Conservation (phyloP, 2,329 filamentous ascomycete species). For the Byssoonygena ceratinophila region DNA sequence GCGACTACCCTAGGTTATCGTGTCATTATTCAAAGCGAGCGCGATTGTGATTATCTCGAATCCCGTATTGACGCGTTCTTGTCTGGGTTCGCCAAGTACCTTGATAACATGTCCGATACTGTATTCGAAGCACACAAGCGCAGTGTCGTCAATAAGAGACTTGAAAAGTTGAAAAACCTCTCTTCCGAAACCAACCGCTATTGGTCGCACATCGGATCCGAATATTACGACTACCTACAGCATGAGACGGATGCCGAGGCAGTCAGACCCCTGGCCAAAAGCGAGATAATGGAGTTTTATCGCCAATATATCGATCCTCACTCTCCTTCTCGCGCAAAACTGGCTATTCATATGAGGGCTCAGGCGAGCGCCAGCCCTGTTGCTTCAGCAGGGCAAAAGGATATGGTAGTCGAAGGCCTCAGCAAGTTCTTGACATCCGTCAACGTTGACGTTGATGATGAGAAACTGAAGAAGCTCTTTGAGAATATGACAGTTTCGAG, state of each 20-base stretch:
- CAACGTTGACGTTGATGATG: constrained; percentile 36
- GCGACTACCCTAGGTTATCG: constrained; percentile 75
- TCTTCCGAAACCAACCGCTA: constrained; percentile 71
- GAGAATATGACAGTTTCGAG: constrained; percentile 37
- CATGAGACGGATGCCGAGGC: constrained; percentile 66
- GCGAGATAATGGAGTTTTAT: constrained; percentile 72
- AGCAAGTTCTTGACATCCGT: constrained; percentile 40
- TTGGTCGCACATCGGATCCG: constrained; percentile 74
- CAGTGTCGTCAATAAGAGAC: constrained; percentile 71
- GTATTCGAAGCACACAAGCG: constrained; percentile 88
- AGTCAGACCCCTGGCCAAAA: constrained; percentile 64
- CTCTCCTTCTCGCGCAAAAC: constrained; percentile 65
- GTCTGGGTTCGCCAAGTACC: constrained; percentile 50
- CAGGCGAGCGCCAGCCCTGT: constrained; percentile 47
- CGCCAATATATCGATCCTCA: constrained; percentile 61
- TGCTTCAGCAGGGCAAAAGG: constrained; percentile 19
- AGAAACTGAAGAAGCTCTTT: constrained; percentile 37
- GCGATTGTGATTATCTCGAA: constrained; percentile 71
- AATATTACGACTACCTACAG: constrained; percentile 82
- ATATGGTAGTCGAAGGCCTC: constrained; percentile 36
- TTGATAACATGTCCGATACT: constrained; percentile 65
- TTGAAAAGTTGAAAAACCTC: constrained; percentile 89
- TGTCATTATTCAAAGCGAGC: constrained; percentile 88
- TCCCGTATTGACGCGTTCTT: constrained; percentile 80
- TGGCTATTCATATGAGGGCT: constrained; percentile 73